phyloP scores from a whole-genome alignment of 2,329 filamentous ascomycete genomes.

The Chaetomium sp. region DNA sequence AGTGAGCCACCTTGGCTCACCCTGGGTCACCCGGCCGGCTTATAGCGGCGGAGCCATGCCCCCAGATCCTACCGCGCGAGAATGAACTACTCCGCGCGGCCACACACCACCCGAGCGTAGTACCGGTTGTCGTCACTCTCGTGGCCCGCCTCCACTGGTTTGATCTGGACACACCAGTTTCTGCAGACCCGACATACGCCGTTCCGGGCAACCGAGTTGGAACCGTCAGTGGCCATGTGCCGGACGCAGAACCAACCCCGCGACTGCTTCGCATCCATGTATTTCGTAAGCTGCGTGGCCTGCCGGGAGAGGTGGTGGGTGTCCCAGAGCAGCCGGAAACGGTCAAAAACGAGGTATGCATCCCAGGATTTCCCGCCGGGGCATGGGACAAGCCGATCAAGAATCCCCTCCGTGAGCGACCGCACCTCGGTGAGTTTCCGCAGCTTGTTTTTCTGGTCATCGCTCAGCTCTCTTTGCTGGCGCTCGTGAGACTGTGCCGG shows the following conservation, averaged over 20 bases:
- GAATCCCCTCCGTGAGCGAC: not conserved
- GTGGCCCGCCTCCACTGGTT: not conserved
- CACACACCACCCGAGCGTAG: not conserved
- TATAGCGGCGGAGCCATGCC: too few species aligned
- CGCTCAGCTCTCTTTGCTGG: not conserved
- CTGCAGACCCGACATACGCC: not conserved
- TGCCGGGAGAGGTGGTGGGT: not conserved
- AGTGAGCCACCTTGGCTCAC: too few species aligned
- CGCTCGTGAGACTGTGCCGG: not conserved
- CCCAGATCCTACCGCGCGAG: too few species aligned
- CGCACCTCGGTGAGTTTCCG: not conserved
- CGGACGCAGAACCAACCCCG: not conserved
- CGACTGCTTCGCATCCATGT: not conserved
- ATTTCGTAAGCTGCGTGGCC: not conserved
- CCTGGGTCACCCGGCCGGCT: too few species aligned
- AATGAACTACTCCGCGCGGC: too few species aligned
- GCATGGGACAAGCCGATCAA: not conserved
- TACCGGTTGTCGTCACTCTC: not conserved
- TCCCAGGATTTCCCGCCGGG: not conserved
- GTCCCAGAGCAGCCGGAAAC: not conserved
- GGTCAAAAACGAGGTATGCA: not conserved
- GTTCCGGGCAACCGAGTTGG: too few species aligned
- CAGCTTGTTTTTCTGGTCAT: not conserved
- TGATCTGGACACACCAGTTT: not conserved
- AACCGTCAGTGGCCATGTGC: too few species aligned